Evolutionary conservation across 2,329 filamentous ascomycete species (phyloP).

Genomic region (Colletotrichum incanum): DNA sequence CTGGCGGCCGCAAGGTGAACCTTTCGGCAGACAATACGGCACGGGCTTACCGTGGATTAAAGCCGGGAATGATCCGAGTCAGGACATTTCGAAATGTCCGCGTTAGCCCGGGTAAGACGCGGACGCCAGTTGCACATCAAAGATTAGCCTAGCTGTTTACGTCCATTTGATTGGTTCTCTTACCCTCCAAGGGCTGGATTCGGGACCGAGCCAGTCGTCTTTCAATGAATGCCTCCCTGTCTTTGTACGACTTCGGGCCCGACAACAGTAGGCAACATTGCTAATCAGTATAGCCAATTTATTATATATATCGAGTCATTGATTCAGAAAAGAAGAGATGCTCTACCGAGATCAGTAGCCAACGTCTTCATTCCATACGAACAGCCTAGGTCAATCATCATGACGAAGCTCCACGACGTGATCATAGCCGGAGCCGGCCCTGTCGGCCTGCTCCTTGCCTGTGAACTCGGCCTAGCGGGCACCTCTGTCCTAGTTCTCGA

Average conservation of each 20-base stretch:
- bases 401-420: background rate
- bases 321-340: too few species aligned
- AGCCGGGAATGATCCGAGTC: background rate
- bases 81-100: background rate
- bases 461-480: too few species aligned
- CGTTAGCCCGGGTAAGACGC: background rate
- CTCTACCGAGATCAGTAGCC: too few species aligned
- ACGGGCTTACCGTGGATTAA: background rate
- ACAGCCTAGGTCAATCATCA: rapidly evolving
- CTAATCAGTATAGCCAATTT: too few species aligned
- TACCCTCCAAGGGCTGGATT: background rate
- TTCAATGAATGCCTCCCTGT: background rate
- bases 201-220: background rate
- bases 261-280: background rate
- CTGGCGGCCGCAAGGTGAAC: background rate
- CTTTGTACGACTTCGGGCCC: background rate
- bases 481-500: too few species aligned
- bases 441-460: background rate
- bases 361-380: too few species aligned
- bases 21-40: background rate
- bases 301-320: too few species aligned
- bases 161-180: too few species aligned
- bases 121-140: background rate
- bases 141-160: too few species aligned
- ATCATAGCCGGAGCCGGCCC: background rate